Base-by-base conservation (phyloP, 2,329 filamentous ascomycete genomes). In the Phaeosphaeriaceae sp. region DNA sequence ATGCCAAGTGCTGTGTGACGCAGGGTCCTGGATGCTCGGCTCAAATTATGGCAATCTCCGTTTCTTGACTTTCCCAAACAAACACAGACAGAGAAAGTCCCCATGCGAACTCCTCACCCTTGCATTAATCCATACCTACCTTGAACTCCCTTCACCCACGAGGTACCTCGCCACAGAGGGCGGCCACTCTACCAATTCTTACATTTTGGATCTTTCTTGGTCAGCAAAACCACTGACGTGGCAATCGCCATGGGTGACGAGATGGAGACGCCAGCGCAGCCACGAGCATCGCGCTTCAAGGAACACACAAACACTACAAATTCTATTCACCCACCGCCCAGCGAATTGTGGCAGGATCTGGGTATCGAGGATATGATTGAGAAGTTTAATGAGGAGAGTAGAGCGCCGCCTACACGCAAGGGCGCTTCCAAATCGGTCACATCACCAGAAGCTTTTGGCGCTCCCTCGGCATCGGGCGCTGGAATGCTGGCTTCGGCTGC, bases 301-400 rank as follows among this genome's bases (percentile, higher is more conserved):
- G 66, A 70, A 40, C 65, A 62, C 50, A 68, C 67, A 3, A 70
- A 70, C 54, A 67, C 63, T 4, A 63, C 53, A 16, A 58, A 44
- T 45, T 60, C 47, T 32, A 72, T 72, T 37, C 61, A 58, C 17
- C 54, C 69, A 16, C 68, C 69, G 45, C 68, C 68, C 1, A 62
- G 63, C 21, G 60, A 63, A 46, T 55, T 68, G 33, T 68, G 65
- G 64, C 58, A 58, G 40, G 63, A 66, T 16, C 39, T 67, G 3
- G 58, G 42, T 18, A 60, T 65, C 17, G 64, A 67, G 9, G 36
- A 50, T 12, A 50, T 69, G 39, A 60, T 67, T 40, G 58, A 66
- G 13, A 48, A 58, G 42, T 66, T 58, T 48, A 61, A 54, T 35
- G 58, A 65, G 40, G 67, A 69, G 32, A 61, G 58, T 40, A 42